A percentile compares a stretch with the other conserved stretches of the same genome.
phyloP scores from a whole-genome alignment of 257 asterid genomes.

The Nicotiana tabacum region DNA sequence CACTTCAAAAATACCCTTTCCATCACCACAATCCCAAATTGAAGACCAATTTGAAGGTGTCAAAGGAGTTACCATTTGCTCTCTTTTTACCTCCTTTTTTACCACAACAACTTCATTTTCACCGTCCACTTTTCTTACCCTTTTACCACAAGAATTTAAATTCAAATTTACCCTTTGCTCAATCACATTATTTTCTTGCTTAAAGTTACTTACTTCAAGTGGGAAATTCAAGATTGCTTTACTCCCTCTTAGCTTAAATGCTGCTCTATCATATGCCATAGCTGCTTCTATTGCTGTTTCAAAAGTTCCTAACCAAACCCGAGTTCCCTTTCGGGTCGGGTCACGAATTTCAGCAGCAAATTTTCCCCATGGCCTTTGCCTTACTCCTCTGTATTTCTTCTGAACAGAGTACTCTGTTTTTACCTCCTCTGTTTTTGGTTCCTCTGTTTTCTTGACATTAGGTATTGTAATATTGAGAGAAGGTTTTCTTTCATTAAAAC shows the following conservation, averaged over 20 bases:
- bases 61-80: constrained; percentile 42
- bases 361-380: constrained; percentile 47
- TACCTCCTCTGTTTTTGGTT: background rate
- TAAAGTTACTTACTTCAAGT: constrained; percentile 46
- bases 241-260: constrained; percentile 39
- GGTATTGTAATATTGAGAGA: constrained; percentile 58
- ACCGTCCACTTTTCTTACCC: constrained; percentile 30
- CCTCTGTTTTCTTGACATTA: constrained; percentile 6
- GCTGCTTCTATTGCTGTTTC: constrained; percentile 41
- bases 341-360: constrained; percentile 43
- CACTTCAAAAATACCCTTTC: constrained; percentile 67
- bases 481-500: constrained; percentile 50
- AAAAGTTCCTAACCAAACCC: constrained; percentile 43
- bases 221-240: constrained; percentile 55
- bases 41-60: constrained; percentile 93
- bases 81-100: constrained; percentile 39
- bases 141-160: constrained; percentile 31
- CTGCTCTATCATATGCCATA: constrained; percentile 39
- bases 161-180: background rate
- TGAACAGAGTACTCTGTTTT: background rate
- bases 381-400: constrained; percentile 38
- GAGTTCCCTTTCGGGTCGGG: constrained; percentile 34
- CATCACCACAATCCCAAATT: constrained; percentile 69
- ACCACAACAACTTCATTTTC: constrained; percentile 24
- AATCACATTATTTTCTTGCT: constrained; percentile 20